phyloP scores from a whole-genome alignment of 495 filamentous ascomycete genomes.

The Usnea hakonensis region DNA sequence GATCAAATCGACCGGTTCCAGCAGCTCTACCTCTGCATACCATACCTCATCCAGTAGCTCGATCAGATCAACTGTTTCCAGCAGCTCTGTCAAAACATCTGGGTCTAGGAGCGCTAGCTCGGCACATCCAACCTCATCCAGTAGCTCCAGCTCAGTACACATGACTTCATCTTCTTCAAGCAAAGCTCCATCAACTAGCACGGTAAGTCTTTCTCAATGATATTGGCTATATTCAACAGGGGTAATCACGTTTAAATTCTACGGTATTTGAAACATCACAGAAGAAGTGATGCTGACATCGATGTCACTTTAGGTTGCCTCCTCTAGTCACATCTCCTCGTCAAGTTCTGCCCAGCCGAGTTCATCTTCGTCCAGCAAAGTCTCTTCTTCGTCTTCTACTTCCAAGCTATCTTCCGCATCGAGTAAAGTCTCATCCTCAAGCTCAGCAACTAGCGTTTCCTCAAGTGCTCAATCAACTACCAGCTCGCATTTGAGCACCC shows the following conservation, averaged over 20 bases:
- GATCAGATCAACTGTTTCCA: too few species aligned
- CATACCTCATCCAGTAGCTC: background rate
- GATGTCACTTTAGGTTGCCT: background rate
- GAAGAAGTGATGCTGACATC: background rate
- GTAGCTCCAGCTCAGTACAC: background rate
- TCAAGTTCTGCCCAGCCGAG: background rate
- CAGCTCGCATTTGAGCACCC: background rate
- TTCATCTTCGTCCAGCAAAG: background rate
- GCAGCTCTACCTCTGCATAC: background rate
- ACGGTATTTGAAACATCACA: too few species aligned
- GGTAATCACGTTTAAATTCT: too few species aligned
- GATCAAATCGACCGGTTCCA: too few species aligned
- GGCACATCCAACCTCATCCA: background rate
- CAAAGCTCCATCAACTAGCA: background rate
- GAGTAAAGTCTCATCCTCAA: background rate
- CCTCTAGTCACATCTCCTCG: background rate
- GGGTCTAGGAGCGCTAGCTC: background rate
- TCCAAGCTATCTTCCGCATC: too few species aligned
- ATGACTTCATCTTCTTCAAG: background rate
- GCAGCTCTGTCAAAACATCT: background rate
- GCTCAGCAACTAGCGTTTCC: background rate
- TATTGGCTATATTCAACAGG: too few species aligned
- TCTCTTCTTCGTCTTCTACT: too few species aligned
- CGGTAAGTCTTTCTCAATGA: background rate
- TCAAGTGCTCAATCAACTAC: background rate